These are phyloP conservation scores for Xylaria telfairii DNA, from an alignment of 495 filamentous ascomycete species.

Conservation along the genomic window DNA sequence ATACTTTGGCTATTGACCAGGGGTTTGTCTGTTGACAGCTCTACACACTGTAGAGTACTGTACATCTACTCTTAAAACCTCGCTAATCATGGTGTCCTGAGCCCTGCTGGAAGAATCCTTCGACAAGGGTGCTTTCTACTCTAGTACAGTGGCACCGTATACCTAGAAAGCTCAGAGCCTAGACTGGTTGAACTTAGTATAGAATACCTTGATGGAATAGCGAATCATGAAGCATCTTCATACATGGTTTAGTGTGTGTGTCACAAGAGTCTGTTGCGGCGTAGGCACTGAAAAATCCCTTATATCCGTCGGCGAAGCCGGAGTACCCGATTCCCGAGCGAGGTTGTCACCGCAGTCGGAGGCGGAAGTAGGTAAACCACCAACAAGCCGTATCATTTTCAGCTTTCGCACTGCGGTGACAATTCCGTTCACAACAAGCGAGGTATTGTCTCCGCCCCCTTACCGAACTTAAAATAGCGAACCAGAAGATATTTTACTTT, in stretches of 20 bases:
- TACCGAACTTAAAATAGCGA: background rate
- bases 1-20: background rate
- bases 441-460: background rate
- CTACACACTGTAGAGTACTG: background rate
- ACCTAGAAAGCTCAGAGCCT: background rate
- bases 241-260: background rate
- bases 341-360: background rate
- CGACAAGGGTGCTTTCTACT: background rate
- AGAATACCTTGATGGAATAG: background rate
- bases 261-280: background rate
- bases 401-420: background rate
- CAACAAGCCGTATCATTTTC: background rate
- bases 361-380: background rate
- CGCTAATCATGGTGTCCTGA: background rate
- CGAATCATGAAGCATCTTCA: background rate
- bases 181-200: background rate
- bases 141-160: background rate
- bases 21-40: background rate
- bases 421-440: background rate
- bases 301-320: conserved; percentile 3
- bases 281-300: background rate
- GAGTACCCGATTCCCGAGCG: background rate
- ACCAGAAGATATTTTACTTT: background rate
- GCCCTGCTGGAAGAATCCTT: background rate
- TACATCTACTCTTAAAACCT: no score